Percentiles rank a stretch among this genome's conserved stretches.
phyloP scores from a whole-genome alignment of 345 rosid species.

The Gossypium stocksii region DNA sequence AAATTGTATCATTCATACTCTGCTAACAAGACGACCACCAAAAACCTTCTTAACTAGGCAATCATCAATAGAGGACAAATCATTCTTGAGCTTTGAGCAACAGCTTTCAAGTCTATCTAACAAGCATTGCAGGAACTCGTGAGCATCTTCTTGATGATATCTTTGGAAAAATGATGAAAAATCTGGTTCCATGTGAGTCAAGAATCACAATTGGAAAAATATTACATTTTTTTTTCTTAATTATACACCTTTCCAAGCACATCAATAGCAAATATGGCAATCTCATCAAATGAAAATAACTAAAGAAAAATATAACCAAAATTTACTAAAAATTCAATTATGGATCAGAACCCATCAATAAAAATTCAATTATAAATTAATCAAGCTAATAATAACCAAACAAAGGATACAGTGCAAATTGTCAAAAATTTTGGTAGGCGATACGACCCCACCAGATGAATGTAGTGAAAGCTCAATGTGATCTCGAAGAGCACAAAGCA shows the following conservation, averaged over 20 bases:
- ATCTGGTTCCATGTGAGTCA: background rate
- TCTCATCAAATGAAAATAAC: background rate
- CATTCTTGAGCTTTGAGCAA: background rate
- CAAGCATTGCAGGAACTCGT: slow-evolving; percentile 62
- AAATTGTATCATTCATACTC: slow-evolving; percentile 3
- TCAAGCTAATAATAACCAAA: background rate
- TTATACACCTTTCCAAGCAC: background rate
- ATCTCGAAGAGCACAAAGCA: slow-evolving; percentile 37
- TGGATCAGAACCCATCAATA: background rate
- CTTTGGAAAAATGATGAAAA: slow-evolving; percentile 36
- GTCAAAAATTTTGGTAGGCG: slow-evolving; percentile 44
- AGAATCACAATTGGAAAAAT: background rate
- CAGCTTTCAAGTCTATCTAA: slow-evolving; percentile 55
- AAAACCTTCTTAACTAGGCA: slow-evolving; percentile 19
- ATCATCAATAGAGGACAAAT: background rate
- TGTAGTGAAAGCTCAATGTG: slow-evolving; percentile 52
- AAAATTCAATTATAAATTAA: background rate
- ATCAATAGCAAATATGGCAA: background rate
- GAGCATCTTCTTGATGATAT: slow-evolving; percentile 76
- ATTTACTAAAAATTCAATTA: background rate
- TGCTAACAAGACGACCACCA: slow-evolving; percentile 20
- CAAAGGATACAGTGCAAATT: slow-evolving; percentile 22
- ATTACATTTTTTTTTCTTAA: too few species aligned
- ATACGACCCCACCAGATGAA: slow-evolving; percentile 39
- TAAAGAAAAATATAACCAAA: background rate